phyloP scores from a whole-genome alignment of 176 grass and related monocot species.

The Oropetium thomaeum region DNA sequence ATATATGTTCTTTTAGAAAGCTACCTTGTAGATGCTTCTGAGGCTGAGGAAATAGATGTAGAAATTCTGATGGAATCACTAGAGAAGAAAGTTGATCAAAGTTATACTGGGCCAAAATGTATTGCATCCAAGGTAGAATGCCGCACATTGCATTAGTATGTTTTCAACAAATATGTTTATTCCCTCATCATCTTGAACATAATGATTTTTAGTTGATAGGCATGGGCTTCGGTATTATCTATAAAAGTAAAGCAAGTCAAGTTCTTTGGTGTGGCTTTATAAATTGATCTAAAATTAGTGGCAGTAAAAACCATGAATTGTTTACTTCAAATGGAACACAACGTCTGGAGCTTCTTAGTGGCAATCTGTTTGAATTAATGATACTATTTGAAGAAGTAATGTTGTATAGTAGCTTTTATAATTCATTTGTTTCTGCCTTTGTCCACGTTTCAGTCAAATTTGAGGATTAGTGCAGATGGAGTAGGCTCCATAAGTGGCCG shows the following conservation, averaged over 20 bases:
- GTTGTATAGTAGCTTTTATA: neutral
- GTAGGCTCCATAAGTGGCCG: slow-evolving; percentile 77
- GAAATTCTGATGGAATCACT: slow-evolving; percentile 69
- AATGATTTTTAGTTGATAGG: neutral
- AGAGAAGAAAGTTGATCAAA: slow-evolving; percentile 41
- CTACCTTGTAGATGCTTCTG: slow-evolving; percentile 69
- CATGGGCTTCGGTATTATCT: neutral
- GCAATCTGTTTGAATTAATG: neutral
- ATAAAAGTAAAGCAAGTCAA: neutral
- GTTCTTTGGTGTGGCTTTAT: neutral
- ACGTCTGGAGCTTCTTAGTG: neutral
- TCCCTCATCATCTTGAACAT: neutral
- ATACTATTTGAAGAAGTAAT: neutral
- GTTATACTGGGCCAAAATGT: slow-evolving; percentile 51
- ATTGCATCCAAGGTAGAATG: slow-evolving; percentile 71
- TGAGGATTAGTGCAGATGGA: slow-evolving; percentile 72
- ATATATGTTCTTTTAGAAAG: neutral
- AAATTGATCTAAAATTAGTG: neutral
- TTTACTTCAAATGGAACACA: neutral
- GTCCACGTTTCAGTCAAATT: slow-evolving; percentile 54
- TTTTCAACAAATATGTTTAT: neutral
- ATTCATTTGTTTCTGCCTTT: slow-evolving; percentile 15
- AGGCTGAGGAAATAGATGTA: slow-evolving; percentile 54
- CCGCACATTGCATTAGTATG: neutral
- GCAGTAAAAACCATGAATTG: neutral